Evolutionary conservation across 2,329 filamentous ascomycete species (phyloP).

Genomic region (Paecilomyces dactylethromorphus): DNA sequence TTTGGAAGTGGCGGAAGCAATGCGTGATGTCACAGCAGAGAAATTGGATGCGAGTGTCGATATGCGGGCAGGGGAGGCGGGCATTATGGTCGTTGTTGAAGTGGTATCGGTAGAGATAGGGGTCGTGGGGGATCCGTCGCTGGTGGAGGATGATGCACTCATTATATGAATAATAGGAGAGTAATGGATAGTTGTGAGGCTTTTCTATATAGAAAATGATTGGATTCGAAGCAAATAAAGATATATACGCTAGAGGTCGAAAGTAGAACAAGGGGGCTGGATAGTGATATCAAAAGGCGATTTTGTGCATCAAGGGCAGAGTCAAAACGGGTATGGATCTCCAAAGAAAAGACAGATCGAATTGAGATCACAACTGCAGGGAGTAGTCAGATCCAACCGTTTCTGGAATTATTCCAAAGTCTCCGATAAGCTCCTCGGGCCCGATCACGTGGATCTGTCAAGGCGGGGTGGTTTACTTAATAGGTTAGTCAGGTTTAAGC

Average conservation of each 20-base stretch:
- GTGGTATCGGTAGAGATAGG: neutral
- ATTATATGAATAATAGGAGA: neutral
- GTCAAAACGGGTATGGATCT: neutral
- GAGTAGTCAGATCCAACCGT: neutral
- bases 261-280: neutral
- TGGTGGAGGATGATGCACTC: slow-evolving; percentile 2
- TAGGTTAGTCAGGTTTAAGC: too few relatives aligned
- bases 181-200: neutral
- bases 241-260: neutral
- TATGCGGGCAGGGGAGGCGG: slow-evolving; percentile 51
- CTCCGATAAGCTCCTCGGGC: neutral
- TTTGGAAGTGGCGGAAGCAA: slow-evolving; percentile 44
- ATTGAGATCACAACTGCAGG: neutral
- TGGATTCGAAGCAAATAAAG: neutral
- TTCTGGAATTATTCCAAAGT: neutral
- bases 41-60: slow-evolving; percentile 58
- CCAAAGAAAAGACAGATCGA: neutral
- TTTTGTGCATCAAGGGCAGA: neutral
- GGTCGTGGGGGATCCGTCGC: slow-evolving; percentile 4
- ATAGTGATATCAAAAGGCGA: neutral
- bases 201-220: neutral
- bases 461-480: neutral
- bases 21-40: slow-evolving; percentile 51
- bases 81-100: slow-evolving; percentile 39
- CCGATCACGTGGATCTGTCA: neutral